Percentiles rank a stretch among this genome's conserved stretches.
Evolutionary conservation across 805 yeast genomes (phyloP).

Genomic region (Barnettozyma californica): DNA sequence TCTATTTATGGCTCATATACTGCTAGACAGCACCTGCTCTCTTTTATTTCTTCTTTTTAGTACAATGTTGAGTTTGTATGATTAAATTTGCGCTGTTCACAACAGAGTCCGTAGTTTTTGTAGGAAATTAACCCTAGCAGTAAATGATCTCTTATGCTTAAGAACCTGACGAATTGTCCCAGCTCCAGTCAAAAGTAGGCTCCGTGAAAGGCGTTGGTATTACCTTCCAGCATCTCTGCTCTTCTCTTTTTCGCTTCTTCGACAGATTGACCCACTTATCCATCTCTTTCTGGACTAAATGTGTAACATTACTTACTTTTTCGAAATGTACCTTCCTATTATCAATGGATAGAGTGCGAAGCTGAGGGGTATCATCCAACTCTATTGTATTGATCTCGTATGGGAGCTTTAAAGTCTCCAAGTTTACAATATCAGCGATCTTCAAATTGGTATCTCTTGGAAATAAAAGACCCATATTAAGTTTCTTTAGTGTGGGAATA

Average conservation of each 20-base stretch:
- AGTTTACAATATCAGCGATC: neutral
- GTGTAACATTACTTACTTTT: neutral
- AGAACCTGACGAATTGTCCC: neutral
- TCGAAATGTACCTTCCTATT: neutral
- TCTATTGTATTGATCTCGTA: neutral
- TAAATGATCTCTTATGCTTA: no score
- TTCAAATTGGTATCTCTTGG: neutral
- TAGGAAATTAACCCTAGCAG: no score
- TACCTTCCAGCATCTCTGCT: neutral
- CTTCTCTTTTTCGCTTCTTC: neutral
- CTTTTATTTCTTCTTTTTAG: no score
- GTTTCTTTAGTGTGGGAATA: neutral
- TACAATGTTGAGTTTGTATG: no score
- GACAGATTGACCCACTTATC: neutral
- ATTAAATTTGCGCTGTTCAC: no score
- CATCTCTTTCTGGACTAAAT: neutral
- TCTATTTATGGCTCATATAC: neutral
- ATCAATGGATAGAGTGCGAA: neutral
- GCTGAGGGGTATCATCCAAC: neutral
- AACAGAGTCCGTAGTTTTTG: no score
- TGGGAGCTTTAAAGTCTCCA: neutral
- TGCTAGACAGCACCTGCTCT: no score
- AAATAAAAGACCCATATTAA: neutral
- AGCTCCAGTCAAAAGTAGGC: neutral
- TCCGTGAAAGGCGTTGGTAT: neutral